Evolutionary conservation across 345 rosid species (phyloP), one percentile per base, ranked within the genome.

Genomic region (Syzygium aqueum): DNA sequence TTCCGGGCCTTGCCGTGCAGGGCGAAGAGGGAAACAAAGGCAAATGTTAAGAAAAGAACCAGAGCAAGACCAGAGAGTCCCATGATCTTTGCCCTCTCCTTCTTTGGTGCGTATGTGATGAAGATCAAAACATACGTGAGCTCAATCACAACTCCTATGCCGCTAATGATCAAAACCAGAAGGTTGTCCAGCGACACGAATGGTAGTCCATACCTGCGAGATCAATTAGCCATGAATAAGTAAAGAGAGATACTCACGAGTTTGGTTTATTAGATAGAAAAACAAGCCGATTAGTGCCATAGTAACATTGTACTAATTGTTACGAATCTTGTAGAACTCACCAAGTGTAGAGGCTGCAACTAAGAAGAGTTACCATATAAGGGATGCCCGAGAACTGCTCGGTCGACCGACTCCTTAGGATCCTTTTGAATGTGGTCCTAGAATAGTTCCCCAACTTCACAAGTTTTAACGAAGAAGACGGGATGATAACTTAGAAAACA

Each of bases 321-420:
- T 61, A 61, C 19, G 10, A 61, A 61, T 61, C 37, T 61, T 13
- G 73, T 14, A 61, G 73, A 61, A 53, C 85, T 40, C 85, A 92
- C 93, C 93, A 92, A 40, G 93, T 89, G n/a, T 89, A 92, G 50
- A 92, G 90, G 78, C 88, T 92, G 86, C 92, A 89, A 85, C 88
- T 90, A 88, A 92, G 90, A 46, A 92, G 23, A 15, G 93, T 88
- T 89, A 92, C 87, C n/a, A 85, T 87, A 43, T 87, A 92, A 0
- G 92, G 91, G 52, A 92, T 30, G 37, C 91, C 91, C 8, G 93
- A 92, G 86, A 90, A 89, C 54, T 90, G 88, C 88, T 89, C 92
- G 3, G 91, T 90, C n/a, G 92, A 89, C 53, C 87, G 89, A 84
- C 65, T 85, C 63, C 30, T 85, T 73, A 89, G 57, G 86, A 92